Evolutionary conservation across 2,329 filamentous ascomycete genomes (phyloP).

Genomic region (Alternaria sp.): DNA sequence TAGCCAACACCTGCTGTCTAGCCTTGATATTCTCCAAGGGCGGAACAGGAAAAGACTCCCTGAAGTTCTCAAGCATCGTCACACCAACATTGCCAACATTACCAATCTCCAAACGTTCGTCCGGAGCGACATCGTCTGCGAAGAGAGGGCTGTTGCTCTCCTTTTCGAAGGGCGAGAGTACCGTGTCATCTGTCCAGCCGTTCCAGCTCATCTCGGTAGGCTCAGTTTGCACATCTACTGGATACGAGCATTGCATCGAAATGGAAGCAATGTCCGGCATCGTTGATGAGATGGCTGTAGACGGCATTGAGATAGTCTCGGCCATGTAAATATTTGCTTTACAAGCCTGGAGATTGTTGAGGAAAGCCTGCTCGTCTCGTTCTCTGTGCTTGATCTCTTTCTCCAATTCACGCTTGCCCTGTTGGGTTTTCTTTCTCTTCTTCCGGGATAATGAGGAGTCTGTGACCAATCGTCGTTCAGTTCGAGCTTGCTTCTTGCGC

Average conservation of each 20-base stretch:
- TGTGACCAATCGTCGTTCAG: conserved; percentile 29
- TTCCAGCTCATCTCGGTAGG: conserved; percentile 40
- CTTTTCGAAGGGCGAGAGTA: conserved; percentile 36
- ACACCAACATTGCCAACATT: conserved; percentile 1
- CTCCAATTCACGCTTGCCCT: conserved; percentile 38
- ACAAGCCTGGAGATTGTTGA: conserved; percentile 45
- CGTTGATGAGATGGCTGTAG: conserved; percentile 16
- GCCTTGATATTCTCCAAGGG: background rate
- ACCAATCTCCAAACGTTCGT: conserved; percentile 13
- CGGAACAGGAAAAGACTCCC: conserved; percentile 13
- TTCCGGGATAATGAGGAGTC: conserved; percentile 25
- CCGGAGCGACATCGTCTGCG: conserved; percentile 33
- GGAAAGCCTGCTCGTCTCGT: conserved; percentile 40
- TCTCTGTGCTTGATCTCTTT: conserved; percentile 46
- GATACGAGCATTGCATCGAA: conserved; percentile 24
- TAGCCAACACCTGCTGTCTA: conserved; percentile 21
- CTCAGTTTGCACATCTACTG: conserved; percentile 23
- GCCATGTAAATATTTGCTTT: conserved; percentile 42
- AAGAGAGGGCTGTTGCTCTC: conserved; percentile 19
- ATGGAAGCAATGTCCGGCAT: conserved; percentile 24
- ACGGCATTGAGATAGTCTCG: conserved; percentile 27
- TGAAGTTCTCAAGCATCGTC: background rate
- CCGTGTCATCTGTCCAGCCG: conserved; percentile 39
- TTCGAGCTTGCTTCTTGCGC: conserved; percentile 42
- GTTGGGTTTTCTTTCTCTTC: conserved; percentile 44